A percentile compares a stretch with the other conserved stretches of the same genome.
phyloP scores from a whole-genome alignment of 164 flowering plant genomes.

The Magnolia sinica region DNA sequence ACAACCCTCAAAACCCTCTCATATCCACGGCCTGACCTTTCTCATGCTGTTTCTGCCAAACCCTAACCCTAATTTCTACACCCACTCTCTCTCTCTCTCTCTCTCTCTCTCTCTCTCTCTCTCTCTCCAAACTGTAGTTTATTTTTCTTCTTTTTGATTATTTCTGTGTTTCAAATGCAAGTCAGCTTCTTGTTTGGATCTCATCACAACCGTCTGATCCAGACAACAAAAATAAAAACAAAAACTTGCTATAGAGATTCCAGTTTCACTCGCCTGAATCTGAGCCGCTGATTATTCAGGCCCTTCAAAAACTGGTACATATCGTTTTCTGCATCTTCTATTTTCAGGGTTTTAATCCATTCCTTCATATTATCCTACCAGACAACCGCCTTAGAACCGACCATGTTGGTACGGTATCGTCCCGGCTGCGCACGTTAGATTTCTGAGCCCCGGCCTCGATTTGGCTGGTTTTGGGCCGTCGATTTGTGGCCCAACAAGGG shows the following conservation, averaged over 20 bases:
- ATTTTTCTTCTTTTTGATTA: not conserved
- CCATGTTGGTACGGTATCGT: no score
- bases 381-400: no score
- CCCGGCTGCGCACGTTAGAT: no score
- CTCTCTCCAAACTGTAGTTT: not conserved
- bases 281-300: constrained; percentile 24
- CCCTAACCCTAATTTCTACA: not conserved
- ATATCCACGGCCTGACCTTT: no score
- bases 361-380: no score
- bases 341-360: no score
- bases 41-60: not conserved
- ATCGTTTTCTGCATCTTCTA: not conserved
- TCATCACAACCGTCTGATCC: constrained; percentile 2
- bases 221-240: constrained; percentile 6
- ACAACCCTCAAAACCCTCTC: no score
- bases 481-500: no score
- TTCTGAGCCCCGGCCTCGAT: no score
- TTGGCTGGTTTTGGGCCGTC: no score
- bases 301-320: constrained; percentile 23
- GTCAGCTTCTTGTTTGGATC: constrained; percentile 24
- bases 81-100: no score
- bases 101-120: not conserved
- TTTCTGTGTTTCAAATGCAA: constrained; percentile 3
- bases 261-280: constrained; percentile 29
- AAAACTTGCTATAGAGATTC: constrained; percentile 15